Base-by-base conservation (phyloP, 768 basidiomycete species). In the Kwoniella mangroviensis region DNA sequence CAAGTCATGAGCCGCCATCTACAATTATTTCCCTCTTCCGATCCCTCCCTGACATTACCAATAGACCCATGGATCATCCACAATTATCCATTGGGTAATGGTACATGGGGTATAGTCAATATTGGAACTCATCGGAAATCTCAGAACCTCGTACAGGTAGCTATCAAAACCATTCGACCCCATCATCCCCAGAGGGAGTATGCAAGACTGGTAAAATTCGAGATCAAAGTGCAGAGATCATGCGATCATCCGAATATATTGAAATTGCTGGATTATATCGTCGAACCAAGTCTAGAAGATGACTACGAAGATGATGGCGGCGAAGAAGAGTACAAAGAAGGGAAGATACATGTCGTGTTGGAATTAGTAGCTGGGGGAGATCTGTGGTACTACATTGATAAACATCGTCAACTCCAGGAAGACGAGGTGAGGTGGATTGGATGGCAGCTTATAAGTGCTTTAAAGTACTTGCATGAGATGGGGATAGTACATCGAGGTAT, bases 401-500 rank as follows among this genome's bases (percentile, higher is more conserved):
- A 70, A 28, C 61, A 74, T 63, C 11, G 10, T 5, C 41, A 42
- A 5, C 43, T 75, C 28, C 42, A 24, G 9, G 77, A 78, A 55
- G 63, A 64, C 13, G 75, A 78, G 41, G 63, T 66, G 9, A 70
- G 64, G 54, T 78, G 68, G 58, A 65, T 71, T 2, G 69, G 54
- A 2, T 73, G 61, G 57, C 77, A 78, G 54, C n/a, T 76, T 9
- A 12, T 70, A 1, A 45, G 45, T 21, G 77, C 53, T 2, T 13
- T 78, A 2, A 61, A 65, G 52, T 73, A 71, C 51, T 42, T 78
- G 4, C 75, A 78, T 42, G 41, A 63, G 7, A 58, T 65, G 15
- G 77, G 69, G 4, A 71, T 78, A 4, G 75, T 69, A 1, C 77
- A 78, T 68, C 70, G 75, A 52, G 77, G 77, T 78, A 49, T 67